phyloP scores from a whole-genome alignment of 1,284 basidiomycete species.

The Porogramme epimiltina region DNA sequence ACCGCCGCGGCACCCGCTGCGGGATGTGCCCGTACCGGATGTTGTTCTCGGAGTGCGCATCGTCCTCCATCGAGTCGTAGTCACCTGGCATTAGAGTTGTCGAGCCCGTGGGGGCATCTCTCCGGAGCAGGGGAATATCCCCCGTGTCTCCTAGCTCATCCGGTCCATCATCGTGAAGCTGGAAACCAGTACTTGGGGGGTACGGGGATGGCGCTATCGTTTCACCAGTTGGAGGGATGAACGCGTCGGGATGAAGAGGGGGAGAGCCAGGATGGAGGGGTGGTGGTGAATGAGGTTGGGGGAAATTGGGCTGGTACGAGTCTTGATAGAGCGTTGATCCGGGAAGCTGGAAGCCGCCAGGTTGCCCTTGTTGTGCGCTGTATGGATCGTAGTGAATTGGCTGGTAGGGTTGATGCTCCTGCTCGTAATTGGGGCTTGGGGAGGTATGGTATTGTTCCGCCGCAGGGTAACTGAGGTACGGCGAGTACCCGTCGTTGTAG shows the following conservation, averaged over 20 bases:
- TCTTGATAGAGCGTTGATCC: constrained; percentile 20
- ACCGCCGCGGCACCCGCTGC: constrained; percentile 80
- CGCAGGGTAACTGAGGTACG: constrained; percentile 25
- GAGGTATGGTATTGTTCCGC: constrained; percentile 28
- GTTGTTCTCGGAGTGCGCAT: constrained; percentile 48
- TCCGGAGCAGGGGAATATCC: constrained; percentile 64
- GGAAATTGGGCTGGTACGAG: constrained; percentile 21
- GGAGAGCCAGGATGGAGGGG: constrained; percentile 19
- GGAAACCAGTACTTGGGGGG: constrained; percentile 13
- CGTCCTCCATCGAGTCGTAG: constrained; percentile 42
- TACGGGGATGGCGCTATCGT: constrained; percentile 24
- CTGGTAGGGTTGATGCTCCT: constrained; percentile 33
- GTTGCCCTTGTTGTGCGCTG: constrained; percentile 20
- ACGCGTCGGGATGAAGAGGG: constrained; percentile 14
- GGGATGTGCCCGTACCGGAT: constrained; percentile 86
- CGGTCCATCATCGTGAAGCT: constrained; percentile 45
- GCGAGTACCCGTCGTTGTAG: constrained; percentile 33
- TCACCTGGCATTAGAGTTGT: constrained; percentile 42
- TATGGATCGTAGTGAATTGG: constrained; percentile 34
- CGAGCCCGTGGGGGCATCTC: constrained; percentile 38
- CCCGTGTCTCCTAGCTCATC: constrained; percentile 48
- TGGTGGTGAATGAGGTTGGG: constrained; percentile 20
- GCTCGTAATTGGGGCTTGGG: constrained; percentile 36
- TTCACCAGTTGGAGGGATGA: constrained; percentile 5
- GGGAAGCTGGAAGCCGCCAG: constrained; percentile 21